phyloP scores from a whole-genome alignment of 1,284 basidiomycete species.

The Pulchroboletus neoregius region DNA sequence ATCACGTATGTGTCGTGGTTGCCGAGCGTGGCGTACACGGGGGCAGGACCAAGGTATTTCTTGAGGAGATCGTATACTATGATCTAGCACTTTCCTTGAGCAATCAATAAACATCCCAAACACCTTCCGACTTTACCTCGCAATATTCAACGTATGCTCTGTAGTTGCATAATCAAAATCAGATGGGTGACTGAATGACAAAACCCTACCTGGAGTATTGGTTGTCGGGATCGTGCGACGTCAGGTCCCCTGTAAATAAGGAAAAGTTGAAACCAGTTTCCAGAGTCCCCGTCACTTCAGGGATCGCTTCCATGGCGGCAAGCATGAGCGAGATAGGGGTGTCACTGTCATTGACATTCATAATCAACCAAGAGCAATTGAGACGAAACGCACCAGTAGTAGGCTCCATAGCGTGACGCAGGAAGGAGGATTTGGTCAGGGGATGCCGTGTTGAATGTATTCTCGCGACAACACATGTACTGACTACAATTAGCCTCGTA shows the following conservation, averaged over 20 bases:
- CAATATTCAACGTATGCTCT: slow-evolving; percentile 50
- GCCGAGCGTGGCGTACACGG: slow-evolving; percentile 66
- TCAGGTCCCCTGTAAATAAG: slow-evolving; percentile 74
- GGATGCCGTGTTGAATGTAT: slow-evolving; percentile 47
- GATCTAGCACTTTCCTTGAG: slow-evolving; percentile 37
- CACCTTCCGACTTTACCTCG: slow-evolving; percentile 30
- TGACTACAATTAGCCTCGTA: slow-evolving; percentile 69
- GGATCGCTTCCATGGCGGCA: slow-evolving; percentile 64
- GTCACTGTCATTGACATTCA: slow-evolving; percentile 44
- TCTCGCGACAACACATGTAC: slow-evolving; percentile 63
- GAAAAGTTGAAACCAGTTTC: slow-evolving; percentile 60
- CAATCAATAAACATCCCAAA: background rate
- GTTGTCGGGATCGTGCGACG: slow-evolving; percentile 66
- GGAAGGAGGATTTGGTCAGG: slow-evolving; percentile 48
- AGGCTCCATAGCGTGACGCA: slow-evolving; percentile 66
- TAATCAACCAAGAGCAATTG: background rate
- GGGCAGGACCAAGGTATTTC: slow-evolving; percentile 53
- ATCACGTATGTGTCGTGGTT: slow-evolving; percentile 70
- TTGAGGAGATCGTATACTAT: slow-evolving; percentile 61
- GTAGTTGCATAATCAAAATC: slow-evolving; percentile 2
- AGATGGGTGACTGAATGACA: background rate
- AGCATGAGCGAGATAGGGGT: slow-evolving; percentile 58
- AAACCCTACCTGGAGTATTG: slow-evolving; percentile 52
- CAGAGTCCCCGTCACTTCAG: slow-evolving; percentile 58
- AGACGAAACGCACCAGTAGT: slow-evolving; percentile 43